A percentile compares a stretch with the other conserved stretches of the same genome.
Conservation (phyloP, 306 rosid genomes). For the Begonia loranthoides region DNA sequence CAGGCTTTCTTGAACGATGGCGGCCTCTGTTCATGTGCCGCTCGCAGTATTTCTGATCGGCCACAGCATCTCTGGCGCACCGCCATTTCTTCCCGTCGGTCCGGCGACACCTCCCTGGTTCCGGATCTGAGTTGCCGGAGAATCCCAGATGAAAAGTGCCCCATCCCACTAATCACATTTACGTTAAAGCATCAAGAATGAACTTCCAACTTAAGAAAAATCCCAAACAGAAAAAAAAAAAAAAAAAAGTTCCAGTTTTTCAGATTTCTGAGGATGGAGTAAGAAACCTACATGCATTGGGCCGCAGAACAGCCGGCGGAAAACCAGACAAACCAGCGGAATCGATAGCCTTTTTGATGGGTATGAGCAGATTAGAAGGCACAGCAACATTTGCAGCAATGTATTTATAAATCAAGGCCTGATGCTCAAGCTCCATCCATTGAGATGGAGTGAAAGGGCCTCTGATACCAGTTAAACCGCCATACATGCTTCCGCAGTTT, state of each 20-base stretch:
- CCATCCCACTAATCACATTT: slow-evolving; percentile 59
- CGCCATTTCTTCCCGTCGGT: slow-evolving; percentile 99
- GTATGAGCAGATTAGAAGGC: slow-evolving; percentile 70
- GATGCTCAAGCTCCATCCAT: slow-evolving; percentile 96
- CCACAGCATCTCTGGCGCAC: slow-evolving; percentile 94
- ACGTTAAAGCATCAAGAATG: background rate
- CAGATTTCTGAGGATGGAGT: background rate
- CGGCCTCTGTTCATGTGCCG: slow-evolving; percentile 96
- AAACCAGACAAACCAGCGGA: slow-evolving; percentile 47
- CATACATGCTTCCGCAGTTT: slow-evolving; percentile 34
- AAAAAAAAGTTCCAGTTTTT: background rate
- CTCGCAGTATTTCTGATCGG: slow-evolving; percentile 88
- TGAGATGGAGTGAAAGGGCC: slow-evolving; percentile 84
- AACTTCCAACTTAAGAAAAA: background rate
- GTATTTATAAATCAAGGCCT: slow-evolving; percentile 91
- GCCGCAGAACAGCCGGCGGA: slow-evolving; percentile 44
- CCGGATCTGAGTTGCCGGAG: slow-evolving; percentile 79
- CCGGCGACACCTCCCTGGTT: slow-evolving; percentile 96
- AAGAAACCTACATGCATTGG: slow-evolving; percentile 41
- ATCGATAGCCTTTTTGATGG: slow-evolving; percentile 68
- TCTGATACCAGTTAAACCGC: slow-evolving; percentile 26
- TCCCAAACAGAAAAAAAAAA: background rate
- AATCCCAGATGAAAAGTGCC: slow-evolving; percentile 85
- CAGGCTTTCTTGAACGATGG: slow-evolving; percentile 99
- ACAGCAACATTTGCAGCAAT: slow-evolving; percentile 65